A percentile compares a stretch with the other conserved stretches of the same genome.
phyloP scores from a whole-genome alignment of 1,284 basidiomycete genomes.

The Mycena sp. region DNA sequence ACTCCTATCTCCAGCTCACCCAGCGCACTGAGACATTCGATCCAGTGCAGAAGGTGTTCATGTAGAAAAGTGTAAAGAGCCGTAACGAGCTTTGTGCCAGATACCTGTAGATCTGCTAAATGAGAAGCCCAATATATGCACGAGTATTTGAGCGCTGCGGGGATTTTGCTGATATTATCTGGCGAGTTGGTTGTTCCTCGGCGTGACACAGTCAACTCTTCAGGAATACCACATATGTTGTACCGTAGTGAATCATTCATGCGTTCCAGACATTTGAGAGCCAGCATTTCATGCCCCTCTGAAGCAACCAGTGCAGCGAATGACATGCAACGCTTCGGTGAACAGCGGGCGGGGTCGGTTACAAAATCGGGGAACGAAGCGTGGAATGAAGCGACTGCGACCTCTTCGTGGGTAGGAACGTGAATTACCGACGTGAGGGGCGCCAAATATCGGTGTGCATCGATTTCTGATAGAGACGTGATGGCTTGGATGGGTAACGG shows the following conservation, averaged over 20 bases:
- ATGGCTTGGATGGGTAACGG: background rate
- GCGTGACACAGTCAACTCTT: no score
- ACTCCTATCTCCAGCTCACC: background rate
- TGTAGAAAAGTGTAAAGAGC: background rate
- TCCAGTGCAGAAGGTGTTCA: conserved; percentile 5
- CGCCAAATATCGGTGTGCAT: background rate
- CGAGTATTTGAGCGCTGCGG: conserved; percentile 30
- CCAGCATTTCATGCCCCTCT: conserved; percentile 20
- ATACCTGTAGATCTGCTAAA: background rate
- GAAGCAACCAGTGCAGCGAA: conserved; percentile 9
- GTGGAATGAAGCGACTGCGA: no score
- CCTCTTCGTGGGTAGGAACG: conserved; percentile 16
- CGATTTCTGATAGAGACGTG: background rate
- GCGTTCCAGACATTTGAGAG: conserved; percentile 24
- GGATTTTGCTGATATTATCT: conserved; percentile 16
- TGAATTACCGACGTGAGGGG: conserved; percentile 10
- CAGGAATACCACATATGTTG: conserved; percentile 25
- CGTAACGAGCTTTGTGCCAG: background rate
- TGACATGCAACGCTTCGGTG: conserved; percentile 7
- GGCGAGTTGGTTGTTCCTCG: conserved; percentile 12
- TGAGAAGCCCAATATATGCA: conserved; percentile 33
- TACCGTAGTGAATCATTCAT: conserved; percentile 26
- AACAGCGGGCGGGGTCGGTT: no score
- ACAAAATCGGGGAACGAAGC: no score
- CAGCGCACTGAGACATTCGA: no score